Base-by-base conservation (phyloP, 1,284 basidiomycete genomes). In the Xanthoconium separans region DNA sequence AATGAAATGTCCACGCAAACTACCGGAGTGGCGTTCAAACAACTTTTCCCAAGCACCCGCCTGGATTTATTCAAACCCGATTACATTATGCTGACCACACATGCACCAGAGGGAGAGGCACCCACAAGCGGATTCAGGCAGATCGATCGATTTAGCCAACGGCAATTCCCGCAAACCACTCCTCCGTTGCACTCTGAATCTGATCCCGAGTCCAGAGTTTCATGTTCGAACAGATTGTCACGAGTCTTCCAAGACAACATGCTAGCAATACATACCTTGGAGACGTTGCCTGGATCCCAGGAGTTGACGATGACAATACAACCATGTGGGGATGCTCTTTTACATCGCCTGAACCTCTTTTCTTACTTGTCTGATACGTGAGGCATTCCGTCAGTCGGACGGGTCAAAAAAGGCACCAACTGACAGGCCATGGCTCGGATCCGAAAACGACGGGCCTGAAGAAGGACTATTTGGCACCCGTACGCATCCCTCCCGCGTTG, bases 241-340 rank as follows among this genome's bases (percentile, higher is more conserved):
- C 27, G 37, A 44, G 22, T 10, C 30, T 24, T 24, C 33, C 43
- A 44, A 44, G 41, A 47, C 41, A 45, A 31, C 50, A 16, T 44
- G 40, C 47, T n/a, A n/a, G n/a, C n/a, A n/a, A n/a, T n/a, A n/a
- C n/a, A n/a, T n/a, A n/a, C n/a, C 49, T 49, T 47, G 16, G 51
- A 53, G 45, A 47, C 33, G n/a, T 48, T 44, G 16, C 5, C 13
- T 49, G 18, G 15, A 33, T 33, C 31, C 31, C 36, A 44, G 43
- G 47, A 34, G 33, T 41, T 52, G 39, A 53, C 41, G 43, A 44
- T 30, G 44, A 43, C 0, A 68, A 68, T 63, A 56, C 61, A 54
- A 49, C 66, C 63, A 64, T 65, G 57, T 29, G 56, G 58, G 58
- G 63, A 58, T 61, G 54, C 42, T 46, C 27, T 34, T 20, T 51